These are phyloP conservation scores for Psilocybe tampanensis DNA, from an alignment of 768 basidiomycete genomes.

Conservation along the genomic window DNA sequence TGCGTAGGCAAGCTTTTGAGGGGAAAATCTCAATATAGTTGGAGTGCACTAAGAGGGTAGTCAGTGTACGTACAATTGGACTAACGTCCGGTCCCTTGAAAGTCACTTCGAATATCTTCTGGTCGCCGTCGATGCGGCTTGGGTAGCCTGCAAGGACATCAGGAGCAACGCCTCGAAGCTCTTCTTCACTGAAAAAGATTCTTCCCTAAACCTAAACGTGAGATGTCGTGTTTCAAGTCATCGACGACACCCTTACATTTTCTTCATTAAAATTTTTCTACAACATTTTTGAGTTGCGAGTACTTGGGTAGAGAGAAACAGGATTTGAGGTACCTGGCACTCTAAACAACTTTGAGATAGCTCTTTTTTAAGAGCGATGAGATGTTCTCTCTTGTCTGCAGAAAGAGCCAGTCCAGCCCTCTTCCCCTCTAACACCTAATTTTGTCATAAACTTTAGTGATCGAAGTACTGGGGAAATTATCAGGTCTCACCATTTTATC, in stretches of 20 bases:
- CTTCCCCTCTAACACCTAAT: slow-evolving; percentile 74
- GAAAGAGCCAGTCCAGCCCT: slow-evolving; percentile 78
- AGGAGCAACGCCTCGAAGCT: slow-evolving; percentile 77
- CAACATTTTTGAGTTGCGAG: not conserved
- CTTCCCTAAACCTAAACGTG: slow-evolving; percentile 43
- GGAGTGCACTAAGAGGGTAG: not conserved
- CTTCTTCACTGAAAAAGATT: slow-evolving; percentile 67
- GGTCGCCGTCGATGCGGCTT: slow-evolving; percentile 58
- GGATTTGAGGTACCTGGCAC: slow-evolving; percentile 59
- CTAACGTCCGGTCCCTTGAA: slow-evolving; percentile 84
- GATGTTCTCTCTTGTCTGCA: slow-evolving; percentile 55
- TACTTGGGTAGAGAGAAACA: not conserved
- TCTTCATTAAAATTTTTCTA: slow-evolving; percentile 93
- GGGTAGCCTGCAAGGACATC: slow-evolving; percentile 80
- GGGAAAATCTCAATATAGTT: not conserved
- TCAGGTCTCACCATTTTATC: slow-evolving; percentile 62
- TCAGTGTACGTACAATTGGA: slow-evolving; percentile 56
- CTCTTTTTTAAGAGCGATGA: slow-evolving; percentile 72
- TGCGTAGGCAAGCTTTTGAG: slow-evolving; percentile 76
- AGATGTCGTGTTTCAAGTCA: not conserved
- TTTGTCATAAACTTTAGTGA: not conserved
- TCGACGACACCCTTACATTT: slow-evolving; percentile 45
- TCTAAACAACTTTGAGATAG: slow-evolving; percentile 73
- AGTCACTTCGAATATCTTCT: slow-evolving; percentile 70
- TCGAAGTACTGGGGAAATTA: not conserved